Evolutionary conservation across 345 rosid species (phyloP).

Genomic region (Acer negundo): DNA sequence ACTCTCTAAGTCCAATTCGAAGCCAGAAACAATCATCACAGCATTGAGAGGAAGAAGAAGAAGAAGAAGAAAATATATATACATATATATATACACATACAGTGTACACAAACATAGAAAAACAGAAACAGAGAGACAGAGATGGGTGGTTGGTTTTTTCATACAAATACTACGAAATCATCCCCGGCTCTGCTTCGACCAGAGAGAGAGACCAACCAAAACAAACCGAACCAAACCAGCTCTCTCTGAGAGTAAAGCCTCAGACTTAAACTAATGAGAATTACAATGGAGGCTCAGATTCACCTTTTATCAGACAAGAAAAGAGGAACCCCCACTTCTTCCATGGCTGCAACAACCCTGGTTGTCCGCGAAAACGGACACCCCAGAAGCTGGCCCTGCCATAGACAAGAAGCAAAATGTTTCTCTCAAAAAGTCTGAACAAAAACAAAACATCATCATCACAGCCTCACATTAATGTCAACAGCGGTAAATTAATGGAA

Average conservation of each 20-base stretch:
- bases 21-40: constrained; percentile 9
- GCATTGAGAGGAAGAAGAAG: constrained; percentile 1
- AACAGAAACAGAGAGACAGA: background rate
- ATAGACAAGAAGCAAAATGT: background rate
- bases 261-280: constrained; percentile 6
- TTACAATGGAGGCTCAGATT: constrained; percentile 16
- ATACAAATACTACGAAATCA: background rate
- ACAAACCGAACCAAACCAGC: background rate
- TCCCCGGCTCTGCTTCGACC: background rate
- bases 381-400: background rate
- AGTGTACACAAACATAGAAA: background rate
- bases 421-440: background rate
- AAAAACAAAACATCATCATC: background rate
- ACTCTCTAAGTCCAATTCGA: background rate
- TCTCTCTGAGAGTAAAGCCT: constrained; percentile 7
- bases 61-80: background rate
- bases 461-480: background rate
- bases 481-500: too few relatives aligned
- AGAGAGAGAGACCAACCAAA: background rate
- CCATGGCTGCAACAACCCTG: constrained; percentile 10
- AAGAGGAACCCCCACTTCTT: background rate
- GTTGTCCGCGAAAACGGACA: background rate
- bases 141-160: background rate
- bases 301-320: background rate
- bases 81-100: background rate